phyloP scores from a whole-genome alignment of 192 early-diverging fungal species.

The Podila minutissima region DNA sequence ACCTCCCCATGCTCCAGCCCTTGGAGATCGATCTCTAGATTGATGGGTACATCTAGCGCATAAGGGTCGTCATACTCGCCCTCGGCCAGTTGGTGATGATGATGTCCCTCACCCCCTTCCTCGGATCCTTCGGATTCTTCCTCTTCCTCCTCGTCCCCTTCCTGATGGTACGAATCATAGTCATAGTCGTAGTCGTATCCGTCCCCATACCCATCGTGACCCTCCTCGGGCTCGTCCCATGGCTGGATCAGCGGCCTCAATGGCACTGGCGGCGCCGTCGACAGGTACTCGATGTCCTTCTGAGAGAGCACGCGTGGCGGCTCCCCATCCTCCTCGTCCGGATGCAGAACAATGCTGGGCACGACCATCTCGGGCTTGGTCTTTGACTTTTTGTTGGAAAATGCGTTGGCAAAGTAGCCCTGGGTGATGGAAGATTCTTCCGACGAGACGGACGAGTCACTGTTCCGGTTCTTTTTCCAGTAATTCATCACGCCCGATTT shows the following conservation, averaged over 20 bases:
- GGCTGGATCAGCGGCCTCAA: slow-evolving; percentile 18
- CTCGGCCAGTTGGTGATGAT: slow-evolving; percentile 6
- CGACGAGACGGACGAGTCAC: neutral
- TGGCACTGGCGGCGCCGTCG: slow-evolving; percentile 28
- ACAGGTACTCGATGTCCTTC: slow-evolving; percentile 40
- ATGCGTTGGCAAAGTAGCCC: slow-evolving; percentile 8
- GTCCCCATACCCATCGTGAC: neutral
- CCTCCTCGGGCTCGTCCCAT: slow-evolving; percentile 18
- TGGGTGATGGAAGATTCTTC: neutral
- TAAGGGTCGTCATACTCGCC: slow-evolving; percentile 24
- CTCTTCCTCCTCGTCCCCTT: slow-evolving; percentile 1
- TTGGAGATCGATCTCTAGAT: slow-evolving; percentile 43
- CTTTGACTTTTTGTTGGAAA: slow-evolving; percentile 25
- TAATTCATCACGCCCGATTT: slow-evolving; percentile 17
- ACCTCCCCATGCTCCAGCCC: slow-evolving; percentile 31
- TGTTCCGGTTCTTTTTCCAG: slow-evolving; percentile 11
- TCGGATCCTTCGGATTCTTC: slow-evolving; percentile 2
- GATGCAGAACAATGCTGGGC: slow-evolving; percentile 42
- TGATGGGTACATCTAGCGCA: slow-evolving; percentile 45
- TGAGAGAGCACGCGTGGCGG: slow-evolving; percentile 23
- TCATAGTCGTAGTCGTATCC: slow-evolving; percentile 32
- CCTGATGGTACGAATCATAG: slow-evolving; percentile 22
- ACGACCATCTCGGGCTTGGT: neutral
- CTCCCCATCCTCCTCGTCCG: slow-evolving; percentile 42
- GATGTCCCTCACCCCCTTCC: neutral